Base-by-base conservation (phyloP, 805 yeast genomes). In the Pichia nanzhaoensis region DNA sequence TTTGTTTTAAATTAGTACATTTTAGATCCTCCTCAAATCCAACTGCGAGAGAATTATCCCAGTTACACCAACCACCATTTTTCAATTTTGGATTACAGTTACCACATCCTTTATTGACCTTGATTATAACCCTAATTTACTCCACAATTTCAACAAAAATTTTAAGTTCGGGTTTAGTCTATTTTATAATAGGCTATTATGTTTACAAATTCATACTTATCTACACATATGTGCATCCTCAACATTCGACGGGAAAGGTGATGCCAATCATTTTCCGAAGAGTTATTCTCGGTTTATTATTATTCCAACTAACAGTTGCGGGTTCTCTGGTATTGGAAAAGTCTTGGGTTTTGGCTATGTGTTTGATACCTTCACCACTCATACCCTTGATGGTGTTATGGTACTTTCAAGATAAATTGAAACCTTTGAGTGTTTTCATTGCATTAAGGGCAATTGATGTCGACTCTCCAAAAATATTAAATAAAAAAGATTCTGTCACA, bases 231-330 rank as follows among this genome's bases (percentile, higher is more conserved):
- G 89, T 88, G 28, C 98, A 93, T 62, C 90, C 95, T 9, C 96
- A 95, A 33, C 98, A 93, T 65, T 89, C 96, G 0, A 93, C 96
- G 0, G 99, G 98, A 1, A 85, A 84, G 59, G 95, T 91, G 1
- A 91, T 97, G 98, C 95, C 96, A 0, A 69, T 89, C 40, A 81
- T 91, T 2, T 84, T 85, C 57, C 73, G 95, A 55, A 73, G 99
- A 53, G 78, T 90, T 1, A 78, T 85, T 45, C 59, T 88, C 47
- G 98, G 98, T 0, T 65, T 91, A 21, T 64, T 85, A 30, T 69
- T 91, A 14, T 89, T 91, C 62, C 99, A 93, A 59, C 65, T 91
- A 48, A 88, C 96, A 12, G 89, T 90, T 86, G 88, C 91, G 0
- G 98, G 98, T 3, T 80, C 95, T 0, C 70, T 91, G 48, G 75